Evolutionary conservation across 2,329 filamentous ascomycete genomes (phyloP).

Genomic region (Aureobasidium uvarum): DNA sequence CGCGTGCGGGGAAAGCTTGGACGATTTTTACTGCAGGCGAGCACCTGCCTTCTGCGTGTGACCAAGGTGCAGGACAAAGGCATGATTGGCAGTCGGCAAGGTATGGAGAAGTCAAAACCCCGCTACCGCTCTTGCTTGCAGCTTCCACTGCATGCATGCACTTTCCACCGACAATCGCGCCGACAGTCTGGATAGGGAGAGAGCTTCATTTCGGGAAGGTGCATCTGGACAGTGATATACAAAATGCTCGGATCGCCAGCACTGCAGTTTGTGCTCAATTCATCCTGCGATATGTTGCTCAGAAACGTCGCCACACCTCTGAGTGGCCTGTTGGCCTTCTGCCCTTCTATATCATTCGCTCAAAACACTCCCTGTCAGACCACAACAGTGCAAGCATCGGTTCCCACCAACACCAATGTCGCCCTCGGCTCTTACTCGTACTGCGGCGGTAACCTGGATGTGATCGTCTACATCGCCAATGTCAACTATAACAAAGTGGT

Average conservation of each 20-base stretch:
- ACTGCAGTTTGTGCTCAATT: conserved; percentile 17
- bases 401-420: conserved; percentile 32
- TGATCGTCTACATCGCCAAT: conserved; percentile 35
- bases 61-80: conserved; percentile 23
- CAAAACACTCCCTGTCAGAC: conserved; percentile 32
- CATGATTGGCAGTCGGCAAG: conserved; percentile 7
- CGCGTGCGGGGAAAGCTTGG: conserved; percentile 9
- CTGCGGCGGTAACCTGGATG: conserved; percentile 36
- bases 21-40: conserved; percentile 1
- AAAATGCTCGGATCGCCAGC: conserved; percentile 19
- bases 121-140: conserved; percentile 4
- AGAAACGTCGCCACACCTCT: conserved; percentile 14
- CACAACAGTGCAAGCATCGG: conserved; percentile 29
- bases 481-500: conserved; percentile 38
- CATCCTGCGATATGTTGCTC: conserved; percentile 24
- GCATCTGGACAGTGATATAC: not conserved
- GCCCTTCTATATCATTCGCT: conserved; percentile 22
- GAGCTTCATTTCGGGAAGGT: conserved; percentile 13
- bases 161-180: conserved; percentile 8
- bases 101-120: conserved; percentile 19
- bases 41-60: conserved; percentile 22
- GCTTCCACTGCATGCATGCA: conserved; percentile 11
- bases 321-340: conserved; percentile 16
- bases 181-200: conserved; percentile 14
- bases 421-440: conserved; percentile 36